These are phyloP conservation scores for Paramecium pentaurelia DNA, from an alignment of 73 alveolate species.

Conservation along the genomic window DNA sequence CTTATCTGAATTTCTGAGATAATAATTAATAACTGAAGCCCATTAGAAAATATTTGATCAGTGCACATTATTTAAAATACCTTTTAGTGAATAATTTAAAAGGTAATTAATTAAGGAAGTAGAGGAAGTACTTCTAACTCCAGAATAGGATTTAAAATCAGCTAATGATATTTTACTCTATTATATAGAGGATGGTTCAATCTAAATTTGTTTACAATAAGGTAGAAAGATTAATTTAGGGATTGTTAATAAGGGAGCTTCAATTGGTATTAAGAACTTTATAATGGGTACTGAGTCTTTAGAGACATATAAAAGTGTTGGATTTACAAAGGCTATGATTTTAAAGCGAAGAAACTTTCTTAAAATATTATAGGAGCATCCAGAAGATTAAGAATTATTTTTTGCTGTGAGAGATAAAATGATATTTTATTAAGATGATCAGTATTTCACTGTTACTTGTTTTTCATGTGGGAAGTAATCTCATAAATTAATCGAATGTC, in stretches of 20 bases:
- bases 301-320: slow-evolving; percentile 14
- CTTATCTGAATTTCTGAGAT: slow-evolving; percentile 30
- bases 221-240: not conserved
- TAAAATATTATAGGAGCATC: not conserved
- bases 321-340: slow-evolving; percentile 37
- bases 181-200: slow-evolving; percentile 43
- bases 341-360: not conserved
- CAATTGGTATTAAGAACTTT: slow-evolving; percentile 17
- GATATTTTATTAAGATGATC: not conserved
- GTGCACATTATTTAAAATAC: slow-evolving; percentile 15
- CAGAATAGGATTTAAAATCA: slow-evolving; percentile 27
- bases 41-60: slow-evolving; percentile 26
- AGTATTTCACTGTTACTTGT: not conserved
- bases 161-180: not conserved
- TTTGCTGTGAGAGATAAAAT: slow-evolving; percentile 20
- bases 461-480: not conserved
- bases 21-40: slow-evolving; percentile 7
- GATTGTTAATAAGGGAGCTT: not conserved
- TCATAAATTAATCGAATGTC: slow-evolving; percentile 41
- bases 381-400: slow-evolving; percentile 41
- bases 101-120: not conserved
- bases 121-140: not conserved
- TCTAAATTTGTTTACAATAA: not conserved
- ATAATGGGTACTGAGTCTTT: not conserved
- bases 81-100: slow-evolving; percentile 38